Percentiles rank a stretch among this genome's conserved stretches.
These are phyloP conservation scores for Ascochyta fabae DNA, from an alignment of 2,329 filamentous ascomycete species.

Conservation along the genomic window DNA sequence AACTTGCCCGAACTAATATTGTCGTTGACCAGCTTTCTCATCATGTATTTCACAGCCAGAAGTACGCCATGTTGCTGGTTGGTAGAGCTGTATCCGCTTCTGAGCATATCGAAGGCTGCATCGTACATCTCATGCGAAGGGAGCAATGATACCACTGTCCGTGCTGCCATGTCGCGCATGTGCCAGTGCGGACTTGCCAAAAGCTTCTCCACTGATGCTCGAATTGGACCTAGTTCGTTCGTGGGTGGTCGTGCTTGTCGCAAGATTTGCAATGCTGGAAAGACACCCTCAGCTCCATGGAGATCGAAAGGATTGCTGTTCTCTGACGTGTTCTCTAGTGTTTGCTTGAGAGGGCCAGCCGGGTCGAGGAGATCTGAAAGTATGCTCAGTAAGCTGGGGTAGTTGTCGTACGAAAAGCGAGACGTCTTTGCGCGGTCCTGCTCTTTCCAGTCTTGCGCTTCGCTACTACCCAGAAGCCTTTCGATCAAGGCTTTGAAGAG, in stretches of 20 bases:
- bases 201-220: constrained; percentile 65
- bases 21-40: constrained; percentile 28
- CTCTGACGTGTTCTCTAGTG: constrained; percentile 26
- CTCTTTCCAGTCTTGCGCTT: constrained; percentile 66
- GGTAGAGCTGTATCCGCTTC: constrained; percentile 13
- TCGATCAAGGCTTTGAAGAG: constrained; percentile 87
- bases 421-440: constrained; percentile 50
- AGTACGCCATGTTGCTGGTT: constrained; percentile 44
- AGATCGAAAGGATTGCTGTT: constrained; percentile 41
- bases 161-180: constrained; percentile 79
- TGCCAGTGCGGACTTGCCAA: constrained; percentile 78
- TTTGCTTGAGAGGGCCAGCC: constrained; percentile 34
- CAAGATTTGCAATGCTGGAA: constrained; percentile 82
- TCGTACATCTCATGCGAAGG: constrained; percentile 30
- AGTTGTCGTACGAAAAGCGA: constrained; percentile 73
- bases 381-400: constrained; percentile 68
- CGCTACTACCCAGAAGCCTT: constrained; percentile 75
- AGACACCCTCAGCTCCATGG: constrained; percentile 69
- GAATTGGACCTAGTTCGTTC: constrained; percentile 61
- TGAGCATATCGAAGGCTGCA: constrained; percentile 30
- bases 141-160: constrained; percentile 62
- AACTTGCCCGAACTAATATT: background rate
- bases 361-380: constrained; percentile 65
- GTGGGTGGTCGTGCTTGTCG: constrained; percentile 73
- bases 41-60: constrained; percentile 41